Evolutionary conservation across 1,284 basidiomycete species (phyloP).

Genomic region (Puccinia hordei): DNA sequence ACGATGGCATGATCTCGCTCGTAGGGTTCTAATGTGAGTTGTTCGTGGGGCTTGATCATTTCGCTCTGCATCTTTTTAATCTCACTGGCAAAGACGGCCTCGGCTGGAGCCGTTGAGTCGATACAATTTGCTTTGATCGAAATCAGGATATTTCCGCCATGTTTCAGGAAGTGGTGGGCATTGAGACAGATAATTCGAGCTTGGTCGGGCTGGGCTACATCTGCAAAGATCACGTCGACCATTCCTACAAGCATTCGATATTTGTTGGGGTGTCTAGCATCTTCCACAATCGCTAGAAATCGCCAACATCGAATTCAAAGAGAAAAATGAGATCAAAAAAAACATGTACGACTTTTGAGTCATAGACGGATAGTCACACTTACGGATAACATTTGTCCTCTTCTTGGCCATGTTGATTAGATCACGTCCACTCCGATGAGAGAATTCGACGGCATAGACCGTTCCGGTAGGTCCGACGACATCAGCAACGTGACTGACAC

Average conservation of each 20-base stretch:
- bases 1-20: constrained; percentile 63
- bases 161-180: constrained; percentile 94
- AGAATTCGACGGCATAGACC: constrained; percentile 99
- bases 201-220: constrained; percentile 98
- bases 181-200: constrained; percentile 79
- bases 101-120: constrained; percentile 88
- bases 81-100: constrained; percentile 85
- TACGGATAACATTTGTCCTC: constrained; percentile 98
- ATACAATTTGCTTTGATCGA: constrained; percentile 99
- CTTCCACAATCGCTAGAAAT: constrained; percentile 83
- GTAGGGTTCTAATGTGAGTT: constrained; percentile 70
- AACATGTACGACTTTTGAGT: too few species aligned
- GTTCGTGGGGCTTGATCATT: constrained; percentile 89
- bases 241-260: constrained; percentile 92
- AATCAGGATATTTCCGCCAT: constrained; percentile 87
- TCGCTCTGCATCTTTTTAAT: constrained; percentile 79
- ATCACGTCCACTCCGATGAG: constrained; percentile 91
- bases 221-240: constrained; percentile 95
- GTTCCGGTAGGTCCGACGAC: constrained; percentile 95
- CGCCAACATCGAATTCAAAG: constrained; percentile 22
- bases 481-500: constrained; percentile 97
- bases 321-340: constrained; percentile 41
- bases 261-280: constrained; percentile 89
- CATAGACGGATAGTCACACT: constrained; percentile 59
- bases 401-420: constrained; percentile 99